Evolutionary conservation across 2,329 filamentous ascomycete species (phyloP).

Genomic region (Colletotrichum abscissum): DNA sequence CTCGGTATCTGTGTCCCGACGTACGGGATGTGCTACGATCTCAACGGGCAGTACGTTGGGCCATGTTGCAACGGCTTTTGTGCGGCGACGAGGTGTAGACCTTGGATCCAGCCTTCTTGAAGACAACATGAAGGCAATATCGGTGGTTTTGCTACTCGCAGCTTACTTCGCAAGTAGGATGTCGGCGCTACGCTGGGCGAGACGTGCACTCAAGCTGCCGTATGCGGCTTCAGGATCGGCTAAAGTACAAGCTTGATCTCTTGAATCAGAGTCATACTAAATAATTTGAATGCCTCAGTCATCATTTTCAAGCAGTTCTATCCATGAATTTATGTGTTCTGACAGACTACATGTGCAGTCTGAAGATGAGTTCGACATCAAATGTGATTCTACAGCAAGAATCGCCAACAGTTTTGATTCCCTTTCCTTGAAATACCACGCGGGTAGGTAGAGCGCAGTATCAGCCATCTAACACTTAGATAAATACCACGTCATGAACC

Average conservation of each 20-base stretch:
- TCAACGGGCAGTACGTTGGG: slow-evolving; percentile 48
- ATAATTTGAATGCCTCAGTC: too few species aligned
- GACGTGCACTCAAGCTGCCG: not conserved
- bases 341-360: too few species aligned
- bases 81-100: slow-evolving; percentile 53
- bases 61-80: slow-evolving; percentile 58
- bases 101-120: slow-evolving; percentile 43
- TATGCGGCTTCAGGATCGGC: not conserved
- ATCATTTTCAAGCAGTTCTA: too few species aligned
- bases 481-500: too few species aligned
- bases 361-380: too few species aligned
- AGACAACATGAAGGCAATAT: too few species aligned
- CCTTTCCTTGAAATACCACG: too few species aligned
- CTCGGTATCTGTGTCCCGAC: slow-evolving; percentile 53
- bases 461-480: too few species aligned
- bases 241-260: not conserved
- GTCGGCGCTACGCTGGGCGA: rapidly evolving
- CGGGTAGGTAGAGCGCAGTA: too few species aligned
- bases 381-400: too few species aligned
- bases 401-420: too few species aligned
- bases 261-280: not conserved
- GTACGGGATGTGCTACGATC: slow-evolving; percentile 51
- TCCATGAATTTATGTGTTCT: too few species aligned
- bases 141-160: rapidly evolving
- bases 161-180: rapidly evolving